These are phyloP conservation scores for Saussurea involucrata DNA, from an alignment of 129 eudicot species.

Conservation along the genomic window DNA sequence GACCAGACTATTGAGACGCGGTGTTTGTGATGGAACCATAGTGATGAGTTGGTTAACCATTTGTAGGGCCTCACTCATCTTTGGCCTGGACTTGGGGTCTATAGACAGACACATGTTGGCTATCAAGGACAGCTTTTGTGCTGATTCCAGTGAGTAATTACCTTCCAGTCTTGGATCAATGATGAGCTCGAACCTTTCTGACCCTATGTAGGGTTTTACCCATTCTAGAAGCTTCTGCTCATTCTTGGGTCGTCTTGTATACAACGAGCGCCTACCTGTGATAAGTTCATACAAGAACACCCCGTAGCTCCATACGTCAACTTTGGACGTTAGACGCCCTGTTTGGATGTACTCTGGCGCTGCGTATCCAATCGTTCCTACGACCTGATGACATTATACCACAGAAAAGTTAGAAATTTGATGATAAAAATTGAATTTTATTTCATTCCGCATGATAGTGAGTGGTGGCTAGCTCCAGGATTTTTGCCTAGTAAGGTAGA, in stretches of 20 bases:
- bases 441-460: no score
- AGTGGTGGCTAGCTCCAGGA: no score
- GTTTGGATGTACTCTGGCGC: conserved; percentile 75
- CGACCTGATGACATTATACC: conserved; percentile 39
- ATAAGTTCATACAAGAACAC: conserved; percentile 73
- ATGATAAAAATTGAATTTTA: not conserved
- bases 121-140: no score
- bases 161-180: conserved; percentile 70
- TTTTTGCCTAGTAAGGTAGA: no score
- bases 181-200: conserved; percentile 57
- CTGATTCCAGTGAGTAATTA: conserved; percentile 48
- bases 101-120: conserved; percentile 51
- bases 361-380: conserved; percentile 65
- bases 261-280: conserved; percentile 68
- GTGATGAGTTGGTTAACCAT: conserved; percentile 43
- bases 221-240: conserved; percentile 80
- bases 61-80: conserved; percentile 54
- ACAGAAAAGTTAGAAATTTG: not conserved
- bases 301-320: conserved; percentile 73
- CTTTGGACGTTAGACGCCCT: conserved; percentile 52
- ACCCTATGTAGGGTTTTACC: conserved; percentile 70
- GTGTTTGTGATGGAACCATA: conserved; percentile 19
- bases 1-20: not conserved
- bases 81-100: conserved; percentile 47
- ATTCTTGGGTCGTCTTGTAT: conserved; percentile 52